Conservation (phyloP, 768 basidiomycete species). For the Naganishia friedmannii region DNA sequence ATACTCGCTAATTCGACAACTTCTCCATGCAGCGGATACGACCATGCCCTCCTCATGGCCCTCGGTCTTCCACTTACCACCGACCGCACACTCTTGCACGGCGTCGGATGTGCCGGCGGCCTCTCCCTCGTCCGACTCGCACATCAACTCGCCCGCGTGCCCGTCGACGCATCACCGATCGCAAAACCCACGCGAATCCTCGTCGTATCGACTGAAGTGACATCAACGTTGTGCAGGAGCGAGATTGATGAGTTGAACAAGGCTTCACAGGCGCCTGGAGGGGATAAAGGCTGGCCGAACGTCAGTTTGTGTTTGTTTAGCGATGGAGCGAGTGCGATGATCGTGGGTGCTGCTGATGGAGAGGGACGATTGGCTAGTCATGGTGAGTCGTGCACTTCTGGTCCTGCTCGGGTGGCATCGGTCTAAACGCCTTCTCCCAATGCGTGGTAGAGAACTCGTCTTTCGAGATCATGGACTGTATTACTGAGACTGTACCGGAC, state of each 20-base stretch:
- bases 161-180: constrained; percentile 14
- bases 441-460: constrained; percentile 27
- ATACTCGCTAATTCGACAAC: not conserved
- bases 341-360: constrained; percentile 33
- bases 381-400: constrained; percentile 24
- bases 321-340: constrained; percentile 37
- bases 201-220: constrained; percentile 34
- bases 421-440: not conserved
- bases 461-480: constrained; percentile 32
- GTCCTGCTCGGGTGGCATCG: not conserved
- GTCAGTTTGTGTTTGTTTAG: constrained; percentile 35
- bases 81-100: constrained; percentile 35
- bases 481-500: constrained; percentile 34
- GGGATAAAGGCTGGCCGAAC: constrained; percentile 32
- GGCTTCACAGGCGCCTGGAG: constrained; percentile 5
- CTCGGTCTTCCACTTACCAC: constrained; percentile 26
- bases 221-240: constrained; percentile 29
- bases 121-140: constrained; percentile 34
- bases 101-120: constrained; percentile 37
- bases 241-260: constrained; percentile 32
- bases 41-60: constrained; percentile 30
- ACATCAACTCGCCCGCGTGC: constrained; percentile 20
- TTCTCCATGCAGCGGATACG: constrained; percentile 25
- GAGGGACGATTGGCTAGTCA: constrained; percentile 20
- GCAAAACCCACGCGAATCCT: constrained; percentile 29